A percentile compares a stretch with the other conserved stretches of the same genome.
phyloP scores from a whole-genome alignment of 495 filamentous ascomycete species.

The Annulohypoxylon moriforme region DNA sequence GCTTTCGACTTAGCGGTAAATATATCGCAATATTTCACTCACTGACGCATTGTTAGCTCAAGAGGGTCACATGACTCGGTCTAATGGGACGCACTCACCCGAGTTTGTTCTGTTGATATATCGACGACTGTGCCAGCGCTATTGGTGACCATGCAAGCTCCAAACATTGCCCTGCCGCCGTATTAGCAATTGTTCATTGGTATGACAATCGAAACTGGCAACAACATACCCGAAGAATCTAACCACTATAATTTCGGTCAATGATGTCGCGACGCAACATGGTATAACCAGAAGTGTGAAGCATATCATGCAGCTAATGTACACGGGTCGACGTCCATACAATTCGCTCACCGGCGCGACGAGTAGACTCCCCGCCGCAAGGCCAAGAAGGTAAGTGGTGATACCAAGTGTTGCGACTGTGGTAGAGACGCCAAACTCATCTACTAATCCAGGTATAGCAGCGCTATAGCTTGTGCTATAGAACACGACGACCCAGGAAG shows the following conservation, averaged over 20 bases:
- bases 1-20: too few relatives aligned
- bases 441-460: conserved; percentile 71
- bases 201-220: neutral
- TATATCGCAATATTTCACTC: neutral
- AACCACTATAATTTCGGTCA: conserved; percentile 72
- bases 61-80: neutral
- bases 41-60: neutral
- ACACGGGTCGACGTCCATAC: conserved; percentile 80
- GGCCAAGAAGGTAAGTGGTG: conserved; percentile 80
- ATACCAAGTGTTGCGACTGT: conserved; percentile 77
- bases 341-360: conserved; percentile 81
- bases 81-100: conserved; percentile 49
- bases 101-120: conserved; percentile 74
- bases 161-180: conserved; percentile 71
- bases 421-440: conserved; percentile 68
- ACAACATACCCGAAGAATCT: conserved; percentile 74
- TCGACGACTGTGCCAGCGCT: conserved; percentile 86
- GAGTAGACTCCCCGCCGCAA: conserved; percentile 77
- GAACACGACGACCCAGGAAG: conserved; percentile 81
- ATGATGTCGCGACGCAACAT: conserved; percentile 72
- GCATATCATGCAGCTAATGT: conserved; percentile 68
- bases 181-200: conserved; percentile 29
- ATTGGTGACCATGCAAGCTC: conserved; percentile 82
- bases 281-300: conserved; percentile 78
- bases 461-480: conserved; percentile 88